Percentiles rank a stretch among this genome's conserved stretches.
Conservation (phyloP, 768 basidiomycete genomes). For the Russula vinacea region DNA sequence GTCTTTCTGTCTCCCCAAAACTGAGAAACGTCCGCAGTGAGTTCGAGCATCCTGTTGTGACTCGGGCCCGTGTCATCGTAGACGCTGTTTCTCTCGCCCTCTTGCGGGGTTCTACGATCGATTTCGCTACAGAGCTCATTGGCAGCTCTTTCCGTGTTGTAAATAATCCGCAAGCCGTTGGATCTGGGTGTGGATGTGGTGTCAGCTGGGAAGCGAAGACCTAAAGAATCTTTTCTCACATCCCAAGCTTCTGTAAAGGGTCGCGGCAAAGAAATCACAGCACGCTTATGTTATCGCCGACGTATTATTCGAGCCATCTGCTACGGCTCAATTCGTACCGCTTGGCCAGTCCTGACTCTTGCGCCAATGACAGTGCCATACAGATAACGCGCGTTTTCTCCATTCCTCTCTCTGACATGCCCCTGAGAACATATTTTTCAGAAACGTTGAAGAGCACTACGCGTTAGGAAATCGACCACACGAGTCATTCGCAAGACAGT, state of each 20-base stretch:
- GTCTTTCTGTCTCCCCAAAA: not conserved
- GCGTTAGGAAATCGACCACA: too few species aligned
- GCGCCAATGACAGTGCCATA: too few species aligned
- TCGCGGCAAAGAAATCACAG: too few species aligned
- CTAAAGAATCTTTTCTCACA: constrained; percentile 20
- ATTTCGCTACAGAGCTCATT: constrained; percentile 92
- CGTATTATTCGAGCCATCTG: too few species aligned
- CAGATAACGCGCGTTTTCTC: too few species aligned
- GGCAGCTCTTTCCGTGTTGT: constrained; percentile 83
- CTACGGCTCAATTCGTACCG: too few species aligned
- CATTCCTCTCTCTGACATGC: too few species aligned
- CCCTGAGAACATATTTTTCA: too few species aligned
- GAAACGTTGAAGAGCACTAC: too few species aligned
- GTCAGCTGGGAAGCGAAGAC: constrained; percentile 89
- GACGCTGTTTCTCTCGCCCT: constrained; percentile 84
- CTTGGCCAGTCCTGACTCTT: too few species aligned
- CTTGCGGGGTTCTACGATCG: constrained; percentile 83
- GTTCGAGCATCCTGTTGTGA: constrained; percentile 66
- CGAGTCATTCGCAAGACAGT: too few species aligned
- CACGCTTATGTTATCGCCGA: too few species aligned
- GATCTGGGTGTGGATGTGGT: constrained; percentile 90
- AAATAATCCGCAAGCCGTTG: constrained; percentile 88
- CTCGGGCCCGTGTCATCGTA: constrained; percentile 73
- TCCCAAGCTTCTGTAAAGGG: not conserved
- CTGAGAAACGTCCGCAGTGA: constrained; percentile 43